phyloP scores from a whole-genome alignment of 176 grass and related monocot genomes.

The Juncus effusus region DNA sequence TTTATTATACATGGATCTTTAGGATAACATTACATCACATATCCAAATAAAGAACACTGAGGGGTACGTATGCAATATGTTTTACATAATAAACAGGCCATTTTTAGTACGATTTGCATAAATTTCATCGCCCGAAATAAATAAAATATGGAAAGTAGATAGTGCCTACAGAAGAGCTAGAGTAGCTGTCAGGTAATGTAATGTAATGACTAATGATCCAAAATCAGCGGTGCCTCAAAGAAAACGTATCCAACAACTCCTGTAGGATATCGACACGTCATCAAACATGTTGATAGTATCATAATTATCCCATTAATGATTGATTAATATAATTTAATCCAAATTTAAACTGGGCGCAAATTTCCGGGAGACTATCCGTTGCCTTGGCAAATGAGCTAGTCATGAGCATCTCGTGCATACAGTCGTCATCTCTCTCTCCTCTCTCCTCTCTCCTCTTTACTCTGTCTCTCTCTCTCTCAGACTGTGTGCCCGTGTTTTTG shows the following conservation, averaged over 20 bases:
- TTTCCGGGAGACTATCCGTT: background rate
- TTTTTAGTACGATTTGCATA: constrained; percentile 1
- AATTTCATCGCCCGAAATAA: background rate
- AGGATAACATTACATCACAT: no score
- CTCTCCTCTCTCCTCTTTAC: constrained; percentile 4
- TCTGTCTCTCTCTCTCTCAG: no score
- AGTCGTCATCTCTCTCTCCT: constrained; percentile 8
- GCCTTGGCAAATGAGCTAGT: constrained; percentile 8
- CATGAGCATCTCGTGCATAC: constrained; percentile 19
- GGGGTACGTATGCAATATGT: no score
- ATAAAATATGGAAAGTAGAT: constrained; percentile 9
- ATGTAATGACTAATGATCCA: background rate
- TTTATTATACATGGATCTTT: no score
- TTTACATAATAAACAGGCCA: background rate
- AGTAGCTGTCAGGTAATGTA: background rate
- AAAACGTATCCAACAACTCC: background rate
- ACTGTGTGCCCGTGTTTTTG: no score
- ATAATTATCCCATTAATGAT: constrained; percentile 15
- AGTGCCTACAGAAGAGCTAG: background rate
- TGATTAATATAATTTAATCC: constrained; percentile 6
- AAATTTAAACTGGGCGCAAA: constrained; percentile 15
- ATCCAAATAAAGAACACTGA: no score
- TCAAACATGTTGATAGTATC: background rate
- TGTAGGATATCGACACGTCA: constrained; percentile 15
- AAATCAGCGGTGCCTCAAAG: background rate